Percentiles rank a stretch among this genome's conserved stretches.
phyloP scores from a whole-genome alignment of 1,284 basidiomycete genomes.

The Agroathelia rolfsii region DNA sequence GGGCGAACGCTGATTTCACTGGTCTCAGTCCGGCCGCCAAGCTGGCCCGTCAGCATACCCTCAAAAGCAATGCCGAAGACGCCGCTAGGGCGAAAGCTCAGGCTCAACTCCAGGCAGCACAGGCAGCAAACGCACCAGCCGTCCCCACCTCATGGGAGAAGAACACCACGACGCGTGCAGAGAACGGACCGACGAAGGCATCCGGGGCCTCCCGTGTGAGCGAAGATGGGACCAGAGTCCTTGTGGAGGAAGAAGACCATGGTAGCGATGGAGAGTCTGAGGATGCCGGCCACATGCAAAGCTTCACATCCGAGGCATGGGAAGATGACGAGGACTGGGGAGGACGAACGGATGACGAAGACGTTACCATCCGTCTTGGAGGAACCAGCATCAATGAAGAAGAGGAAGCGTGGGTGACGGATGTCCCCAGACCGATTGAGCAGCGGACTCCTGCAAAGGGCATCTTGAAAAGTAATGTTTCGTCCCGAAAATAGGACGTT shows the following conservation, averaged over 20 bases:
- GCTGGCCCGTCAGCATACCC: slow-evolving; percentile 82
- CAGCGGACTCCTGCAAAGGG: slow-evolving; percentile 65
- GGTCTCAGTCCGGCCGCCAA: slow-evolving; percentile 90
- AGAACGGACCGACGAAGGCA: slow-evolving; percentile 32
- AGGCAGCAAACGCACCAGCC: slow-evolving; percentile 18
- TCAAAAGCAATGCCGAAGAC: slow-evolving; percentile 77
- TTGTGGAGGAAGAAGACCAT: slow-evolving; percentile 63
- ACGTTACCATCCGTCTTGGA: slow-evolving; percentile 60
- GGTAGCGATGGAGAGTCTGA: slow-evolving; percentile 43
- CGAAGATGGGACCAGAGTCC: slow-evolving; percentile 59
- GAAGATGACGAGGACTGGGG: slow-evolving; percentile 61
- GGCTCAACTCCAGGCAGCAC: slow-evolving; percentile 27
- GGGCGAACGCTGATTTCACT: slow-evolving; percentile 47
- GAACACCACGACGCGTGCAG: slow-evolving; percentile 55
- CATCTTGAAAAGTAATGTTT: slow-evolving; percentile 73
- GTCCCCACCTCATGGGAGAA: slow-evolving; percentile 70
- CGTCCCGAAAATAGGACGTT: slow-evolving; percentile 5
- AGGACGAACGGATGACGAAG: slow-evolving; percentile 58
- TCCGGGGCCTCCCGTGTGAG: slow-evolving; percentile 32
- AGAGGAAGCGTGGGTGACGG: slow-evolving; percentile 67
- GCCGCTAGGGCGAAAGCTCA: slow-evolving; percentile 60
- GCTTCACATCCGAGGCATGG: slow-evolving; percentile 48
- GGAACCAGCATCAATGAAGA: slow-evolving; percentile 35
- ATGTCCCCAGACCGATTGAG: slow-evolving; percentile 60
- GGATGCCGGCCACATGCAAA: slow-evolving; percentile 22